Conservation (phyloP, 306 rosid genomes). For the Pyrus bretschneideri region DNA sequence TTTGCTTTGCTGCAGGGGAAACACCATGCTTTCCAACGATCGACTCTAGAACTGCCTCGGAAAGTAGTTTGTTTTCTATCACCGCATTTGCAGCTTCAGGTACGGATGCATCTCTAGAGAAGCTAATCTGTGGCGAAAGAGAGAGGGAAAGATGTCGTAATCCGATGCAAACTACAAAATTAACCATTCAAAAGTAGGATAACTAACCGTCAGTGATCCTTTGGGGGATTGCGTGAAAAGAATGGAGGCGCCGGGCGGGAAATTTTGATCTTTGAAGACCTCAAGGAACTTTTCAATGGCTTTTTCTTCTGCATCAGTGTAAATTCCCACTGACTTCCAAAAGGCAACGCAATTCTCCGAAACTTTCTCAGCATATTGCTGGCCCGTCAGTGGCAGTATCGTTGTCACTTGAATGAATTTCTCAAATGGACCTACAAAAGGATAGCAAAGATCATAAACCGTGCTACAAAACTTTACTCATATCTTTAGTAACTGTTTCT, state of each 20-base stretch:
- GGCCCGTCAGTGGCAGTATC: slow-evolving; percentile 44
- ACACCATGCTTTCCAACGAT: slow-evolving; percentile 69
- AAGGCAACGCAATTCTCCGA: slow-evolving; percentile 54
- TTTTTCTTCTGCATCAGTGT: slow-evolving; percentile 56
- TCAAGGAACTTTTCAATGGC: slow-evolving; percentile 45
- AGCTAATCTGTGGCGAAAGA: slow-evolving; percentile 36
- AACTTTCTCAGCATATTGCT: slow-evolving; percentile 51
- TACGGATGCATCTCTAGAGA: slow-evolving; percentile 53
- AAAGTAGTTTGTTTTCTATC: slow-evolving; percentile 50
- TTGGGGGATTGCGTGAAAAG: slow-evolving; percentile 51
- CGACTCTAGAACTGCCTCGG: slow-evolving; percentile 61
- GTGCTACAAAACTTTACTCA: neutral
- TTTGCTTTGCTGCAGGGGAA: slow-evolving; percentile 57
- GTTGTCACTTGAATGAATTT: slow-evolving; percentile 45
- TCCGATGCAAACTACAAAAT: neutral
- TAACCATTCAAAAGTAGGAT: neutral
- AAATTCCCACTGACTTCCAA: slow-evolving; percentile 61
- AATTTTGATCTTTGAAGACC: slow-evolving; percentile 42
- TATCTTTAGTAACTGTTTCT: too few relatives aligned
- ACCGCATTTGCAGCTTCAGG: slow-evolving; percentile 28
- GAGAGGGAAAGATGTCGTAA: neutral
- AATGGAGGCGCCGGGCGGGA: slow-evolving; percentile 60
- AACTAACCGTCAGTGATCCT: slow-evolving; percentile 50
- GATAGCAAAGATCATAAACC: neutral
- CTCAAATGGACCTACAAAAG: slow-evolving; percentile 60